phyloP scores from a whole-genome alignment of 176 grass and related monocot species.

The Bolboschoenus planiculmis region DNA sequence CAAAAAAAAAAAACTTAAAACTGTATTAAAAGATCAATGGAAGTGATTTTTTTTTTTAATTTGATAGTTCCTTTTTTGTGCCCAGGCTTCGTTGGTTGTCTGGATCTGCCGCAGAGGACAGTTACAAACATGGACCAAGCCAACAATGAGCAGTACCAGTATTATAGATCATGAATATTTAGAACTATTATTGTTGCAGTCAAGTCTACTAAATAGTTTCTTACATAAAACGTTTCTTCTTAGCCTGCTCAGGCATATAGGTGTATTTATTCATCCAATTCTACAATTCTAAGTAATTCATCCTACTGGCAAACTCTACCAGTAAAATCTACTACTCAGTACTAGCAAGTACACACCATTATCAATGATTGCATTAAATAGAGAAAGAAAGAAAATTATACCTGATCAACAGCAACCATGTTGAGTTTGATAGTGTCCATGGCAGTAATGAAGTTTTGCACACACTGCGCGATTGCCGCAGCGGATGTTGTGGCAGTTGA shows the following conservation, averaged over 20 bases:
- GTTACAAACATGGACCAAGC: background rate
- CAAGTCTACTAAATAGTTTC: background rate
- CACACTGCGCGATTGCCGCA: slow-evolving; percentile 67
- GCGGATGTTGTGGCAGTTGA: slow-evolving; percentile 39
- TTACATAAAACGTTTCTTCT: background rate
- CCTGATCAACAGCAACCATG: slow-evolving; percentile 78
- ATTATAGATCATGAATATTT: background rate
- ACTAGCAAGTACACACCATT: background rate
- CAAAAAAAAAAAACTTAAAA: too few species aligned
- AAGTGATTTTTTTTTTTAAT: too few species aligned
- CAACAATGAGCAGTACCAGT: background rate
- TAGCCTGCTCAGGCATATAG: background rate
- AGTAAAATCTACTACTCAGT: background rate
- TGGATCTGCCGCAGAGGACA: too few species aligned
- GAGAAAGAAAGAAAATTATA: background rate
- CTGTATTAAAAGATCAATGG: too few species aligned
- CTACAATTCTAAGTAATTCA: background rate
- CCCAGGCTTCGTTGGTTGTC: too few species aligned
- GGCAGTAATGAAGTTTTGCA: slow-evolving; percentile 92
- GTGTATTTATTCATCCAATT: background rate
- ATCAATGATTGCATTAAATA: background rate
- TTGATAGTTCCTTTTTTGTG: too few species aligned
- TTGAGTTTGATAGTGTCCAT: slow-evolving; percentile 97
- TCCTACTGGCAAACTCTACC: background rate
- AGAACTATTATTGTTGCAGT: background rate